Base-by-base conservation (phyloP, 2,329 filamentous ascomycete genomes). In the Alternaria triticimaculans region DNA sequence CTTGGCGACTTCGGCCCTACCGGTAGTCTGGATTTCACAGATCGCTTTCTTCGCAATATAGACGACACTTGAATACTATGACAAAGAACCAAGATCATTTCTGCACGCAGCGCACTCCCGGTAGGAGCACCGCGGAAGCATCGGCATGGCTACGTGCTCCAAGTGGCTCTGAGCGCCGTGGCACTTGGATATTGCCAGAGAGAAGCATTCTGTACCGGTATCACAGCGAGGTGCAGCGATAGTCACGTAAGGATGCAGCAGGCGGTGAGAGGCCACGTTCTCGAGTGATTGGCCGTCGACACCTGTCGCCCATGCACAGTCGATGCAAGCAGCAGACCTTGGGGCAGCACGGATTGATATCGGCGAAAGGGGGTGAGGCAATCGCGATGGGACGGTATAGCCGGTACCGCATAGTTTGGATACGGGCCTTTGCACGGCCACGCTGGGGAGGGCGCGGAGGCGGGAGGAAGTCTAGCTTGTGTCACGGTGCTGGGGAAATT, bases 221-320 rank as follows among this genome's bases (percentile, higher is more conserved):
- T 28, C 48, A 51, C 53, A 60, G 61, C 55, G 53, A 55, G n/a
- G 60, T 66, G 64, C 61, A 64, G 65, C 63, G 46, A 54, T 51
- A 64, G 59, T 61, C 59, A 63, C 61, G 58, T 60, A 49, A 64
- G 56, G 66, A 63, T 59, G 67, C 63, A 64, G 60, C 55, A 60
- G 66, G 76, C 71, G 73, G 70, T 76, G 75, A 73, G 73, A 61
- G 74, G 57, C 74, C 77, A 80, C 77, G 77, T 80, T 80, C 69
- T 59, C 43, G 71, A 70, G 67, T 73, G 76, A 80, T 80, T 80
- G 77, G 77, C 63, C 69, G 70, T 71, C 63, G 73, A 72, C 54
- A 51, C 46, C 51, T 62, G n/a, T 41, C 49, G 55, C 43, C 60
- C 61, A 63, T 67, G 64, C 68, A 69, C 66, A 69, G 51, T 55